Evolutionary conservation across 1,284 basidiomycete species (phyloP).

Genomic region (Flammula alnicola): DNA sequence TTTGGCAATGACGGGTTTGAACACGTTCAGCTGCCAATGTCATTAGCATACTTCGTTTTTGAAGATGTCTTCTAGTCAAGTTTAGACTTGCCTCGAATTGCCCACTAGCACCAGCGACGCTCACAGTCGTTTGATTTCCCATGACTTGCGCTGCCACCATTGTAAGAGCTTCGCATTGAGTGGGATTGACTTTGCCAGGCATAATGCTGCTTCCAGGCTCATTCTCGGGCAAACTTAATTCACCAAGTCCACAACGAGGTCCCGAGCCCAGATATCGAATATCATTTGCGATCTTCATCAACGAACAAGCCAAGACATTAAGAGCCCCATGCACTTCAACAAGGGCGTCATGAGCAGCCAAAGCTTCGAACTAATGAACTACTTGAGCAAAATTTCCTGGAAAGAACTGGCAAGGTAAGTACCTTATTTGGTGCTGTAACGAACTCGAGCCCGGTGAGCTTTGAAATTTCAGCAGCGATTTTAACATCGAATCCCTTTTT

Average conservation of each 20-base stretch:
- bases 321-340: conserved; percentile 97
- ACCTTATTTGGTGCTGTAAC: conserved; percentile 98
- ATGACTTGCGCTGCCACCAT: conserved; percentile 99
- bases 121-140: conserved; percentile 96
- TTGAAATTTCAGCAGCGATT: conserved; percentile 91
- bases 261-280: conserved; percentile 98
- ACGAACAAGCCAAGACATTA: conserved; percentile 91
- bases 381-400: background rate
- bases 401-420: conserved; percentile 19
- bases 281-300: conserved; percentile 99
- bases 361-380: conserved; percentile 84
- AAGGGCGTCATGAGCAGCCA: conserved; percentile 96
- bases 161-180: conserved; percentile 98
- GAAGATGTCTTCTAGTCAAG: background rate
- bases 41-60: conserved; percentile 9
- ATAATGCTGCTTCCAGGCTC: conserved; percentile 99
- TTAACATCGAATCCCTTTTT: conserved; percentile 96
- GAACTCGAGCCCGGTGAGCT: conserved; percentile 90
- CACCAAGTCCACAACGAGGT: conserved; percentile 96
- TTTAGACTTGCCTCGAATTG: conserved; percentile 84
- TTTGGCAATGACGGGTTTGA: conserved; percentile 99
- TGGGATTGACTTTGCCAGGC: conserved; percentile 99
- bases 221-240: conserved; percentile 95
- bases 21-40: conserved; percentile 88
- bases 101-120: conserved; percentile 91